A percentile compares a stretch with the other conserved stretches of the same genome.
Evolutionary conservation across 2,329 filamentous ascomycete species (phyloP).

Genomic region (Ramichloridium luteum): DNA sequence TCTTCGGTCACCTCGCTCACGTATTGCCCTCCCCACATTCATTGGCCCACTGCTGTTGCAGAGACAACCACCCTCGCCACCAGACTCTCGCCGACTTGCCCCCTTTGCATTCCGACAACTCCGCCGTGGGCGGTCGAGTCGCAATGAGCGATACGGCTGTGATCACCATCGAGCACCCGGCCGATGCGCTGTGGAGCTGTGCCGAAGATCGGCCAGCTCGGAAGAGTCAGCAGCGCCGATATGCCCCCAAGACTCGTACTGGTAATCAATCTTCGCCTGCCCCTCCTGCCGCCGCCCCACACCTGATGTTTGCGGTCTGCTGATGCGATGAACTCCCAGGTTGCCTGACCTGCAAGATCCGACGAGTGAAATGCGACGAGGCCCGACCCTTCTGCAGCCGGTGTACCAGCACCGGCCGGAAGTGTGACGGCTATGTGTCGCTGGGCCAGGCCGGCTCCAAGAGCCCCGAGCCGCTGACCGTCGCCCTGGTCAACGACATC

Average conservation of each 20-base stretch:
- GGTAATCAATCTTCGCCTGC: conserved; percentile 8
- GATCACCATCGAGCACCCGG: too few relatives aligned
- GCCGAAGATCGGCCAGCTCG: conserved; percentile 10
- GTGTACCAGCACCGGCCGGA: conserved; percentile 43
- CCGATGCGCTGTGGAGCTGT: too few relatives aligned
- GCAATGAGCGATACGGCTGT: too few relatives aligned
- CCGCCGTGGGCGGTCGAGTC: too few relatives aligned
- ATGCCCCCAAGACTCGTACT: conserved; percentile 15
- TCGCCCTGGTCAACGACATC: conserved; percentile 13
- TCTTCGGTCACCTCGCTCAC: conserved; percentile 12
- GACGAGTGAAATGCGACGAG: conserved; percentile 48
- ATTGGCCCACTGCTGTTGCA: too few relatives aligned
- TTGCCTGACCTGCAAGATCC: conserved; percentile 31
- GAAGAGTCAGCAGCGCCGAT: conserved; percentile 12
- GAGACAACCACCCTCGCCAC: too few relatives aligned
- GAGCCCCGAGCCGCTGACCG: conserved; percentile 9
- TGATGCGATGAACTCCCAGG: too few relatives aligned
- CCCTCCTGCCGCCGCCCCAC: background rate
- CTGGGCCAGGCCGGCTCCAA: conserved; percentile 8
- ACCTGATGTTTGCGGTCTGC: too few relatives aligned
- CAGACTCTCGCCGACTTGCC: too few relatives aligned
- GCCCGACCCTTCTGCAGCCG: conserved; percentile 40
- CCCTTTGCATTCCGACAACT: too few relatives aligned
- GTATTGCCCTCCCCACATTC: too few relatives aligned
- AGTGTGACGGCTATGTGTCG: conserved; percentile 42